A percentile compares a stretch with the other conserved stretches of the same genome.
Conservation (phyloP, 768 basidiomycete genomes). For the Tricholoma terreum region DNA sequence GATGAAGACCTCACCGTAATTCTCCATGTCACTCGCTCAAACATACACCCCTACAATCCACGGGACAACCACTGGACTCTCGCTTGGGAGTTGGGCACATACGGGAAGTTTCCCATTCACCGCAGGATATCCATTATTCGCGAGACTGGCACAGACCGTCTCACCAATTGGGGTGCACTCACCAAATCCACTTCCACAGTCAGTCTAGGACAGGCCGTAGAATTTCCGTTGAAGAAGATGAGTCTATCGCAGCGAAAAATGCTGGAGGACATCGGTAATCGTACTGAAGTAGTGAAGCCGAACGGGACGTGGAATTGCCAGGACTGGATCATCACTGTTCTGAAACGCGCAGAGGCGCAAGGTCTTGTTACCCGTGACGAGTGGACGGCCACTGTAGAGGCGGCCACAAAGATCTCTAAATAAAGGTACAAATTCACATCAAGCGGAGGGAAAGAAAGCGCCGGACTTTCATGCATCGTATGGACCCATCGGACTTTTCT, state of each 20-base stretch:
- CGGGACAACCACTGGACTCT: slow-evolving; percentile 21
- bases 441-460: too few relatives aligned
- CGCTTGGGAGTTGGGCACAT: slow-evolving; percentile 18
- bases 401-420: neutral
- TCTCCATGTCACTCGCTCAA: slow-evolving; percentile 11
- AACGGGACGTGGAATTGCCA: slow-evolving; percentile 31
- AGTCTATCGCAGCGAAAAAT: slow-evolving; percentile 11
- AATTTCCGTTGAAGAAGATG: slow-evolving; percentile 13
- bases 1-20: slow-evolving; percentile 8
- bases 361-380: slow-evolving; percentile 10
- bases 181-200: slow-evolving; percentile 14
- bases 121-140: slow-evolving; percentile 19
- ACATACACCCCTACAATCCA: slow-evolving; percentile 1
- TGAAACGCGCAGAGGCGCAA: slow-evolving; percentile 10
- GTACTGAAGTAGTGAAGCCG: slow-evolving; percentile 17
- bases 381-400: neutral
- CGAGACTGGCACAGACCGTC: slow-evolving; percentile 16
- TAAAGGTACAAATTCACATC: neutral
- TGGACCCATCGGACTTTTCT: too few relatives aligned
- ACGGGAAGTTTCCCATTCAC: slow-evolving; percentile 12
- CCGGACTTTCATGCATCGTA: too few relatives aligned
- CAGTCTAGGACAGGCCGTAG: slow-evolving; percentile 1
- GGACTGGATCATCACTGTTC: slow-evolving; percentile 25
- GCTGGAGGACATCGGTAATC: slow-evolving; percentile 20
- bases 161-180: slow-evolving; percentile 27